Evolutionary conservation across 352 stramenopile genomes (phyloP).

Genomic region (Phytophthora pisi): DNA sequence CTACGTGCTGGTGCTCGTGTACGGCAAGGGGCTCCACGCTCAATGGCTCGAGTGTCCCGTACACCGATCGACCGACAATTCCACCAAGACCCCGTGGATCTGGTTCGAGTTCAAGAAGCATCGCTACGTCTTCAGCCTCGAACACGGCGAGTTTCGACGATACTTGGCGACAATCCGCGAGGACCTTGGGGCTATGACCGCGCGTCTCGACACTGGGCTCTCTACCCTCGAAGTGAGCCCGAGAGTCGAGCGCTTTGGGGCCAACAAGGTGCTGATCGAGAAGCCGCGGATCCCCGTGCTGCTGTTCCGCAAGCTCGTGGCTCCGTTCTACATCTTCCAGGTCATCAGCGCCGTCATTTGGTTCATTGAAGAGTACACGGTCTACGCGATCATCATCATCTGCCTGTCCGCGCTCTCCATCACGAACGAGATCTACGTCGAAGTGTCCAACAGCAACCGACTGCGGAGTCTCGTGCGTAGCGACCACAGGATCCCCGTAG

Average conservation of each 20-base stretch:
- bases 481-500: slow-evolving; percentile 36
- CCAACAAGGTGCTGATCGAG: slow-evolving; percentile 59
- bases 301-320: slow-evolving; percentile 55
- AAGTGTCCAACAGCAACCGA: slow-evolving; percentile 51
- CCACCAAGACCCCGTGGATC: slow-evolving; percentile 24
- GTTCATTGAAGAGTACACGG: slow-evolving; percentile 51
- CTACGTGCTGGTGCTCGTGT: slow-evolving; percentile 52
- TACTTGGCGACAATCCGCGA: slow-evolving; percentile 55
- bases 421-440: slow-evolving; percentile 50
- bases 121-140: slow-evolving; percentile 60
- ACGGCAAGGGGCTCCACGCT: slow-evolving; percentile 45
- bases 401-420: slow-evolving; percentile 51
- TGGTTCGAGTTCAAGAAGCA: slow-evolving; percentile 85
- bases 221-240: slow-evolving; percentile 12
- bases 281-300: slow-evolving; percentile 43
- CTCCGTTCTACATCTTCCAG: slow-evolving; percentile 73
- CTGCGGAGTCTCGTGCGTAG: slow-evolving; percentile 49
- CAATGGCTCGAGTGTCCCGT: slow-evolving; percentile 49
- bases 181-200: slow-evolving; percentile 31
- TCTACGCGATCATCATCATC: slow-evolving; percentile 60
- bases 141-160: slow-evolving; percentile 58
- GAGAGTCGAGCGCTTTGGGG: slow-evolving; percentile 46
- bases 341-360: slow-evolving; percentile 57
- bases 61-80: slow-evolving; percentile 5
- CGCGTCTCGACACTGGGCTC: slow-evolving; percentile 39